Conservation (phyloP, 352 stramenopile species). For the Pythium dissimile region DNA sequence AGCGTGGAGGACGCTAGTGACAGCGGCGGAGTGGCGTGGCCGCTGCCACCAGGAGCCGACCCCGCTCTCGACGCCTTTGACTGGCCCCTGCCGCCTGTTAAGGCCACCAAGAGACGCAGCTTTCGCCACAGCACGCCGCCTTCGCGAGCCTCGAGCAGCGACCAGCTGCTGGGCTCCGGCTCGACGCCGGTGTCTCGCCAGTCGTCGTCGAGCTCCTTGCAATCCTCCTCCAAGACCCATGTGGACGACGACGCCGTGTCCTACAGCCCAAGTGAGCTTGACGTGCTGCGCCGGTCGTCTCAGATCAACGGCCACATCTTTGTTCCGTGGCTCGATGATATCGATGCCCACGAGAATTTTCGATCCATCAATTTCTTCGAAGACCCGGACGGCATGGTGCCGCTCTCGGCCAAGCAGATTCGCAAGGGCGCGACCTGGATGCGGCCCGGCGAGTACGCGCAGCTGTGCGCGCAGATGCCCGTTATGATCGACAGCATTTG, state of each 20-base stretch:
- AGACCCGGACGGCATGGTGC: constrained; percentile 67
- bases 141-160: constrained; percentile 14
- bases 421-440: constrained; percentile 62
- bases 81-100: constrained; percentile 15
- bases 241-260: not conserved
- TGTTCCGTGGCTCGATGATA: constrained; percentile 72
- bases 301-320: constrained; percentile 84
- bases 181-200: not conserved
- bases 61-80: constrained; percentile 6
- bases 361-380: constrained; percentile 43
- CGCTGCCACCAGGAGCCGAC: constrained; percentile 8
- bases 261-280: constrained; percentile 64
- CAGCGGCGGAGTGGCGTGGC: constrained; percentile 8
- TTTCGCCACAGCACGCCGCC: constrained; percentile 1
- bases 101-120: constrained; percentile 6
- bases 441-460: constrained; percentile 57
- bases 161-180: not conserved
- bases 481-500: constrained; percentile 76
- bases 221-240: not conserved
- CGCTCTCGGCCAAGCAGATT: constrained; percentile 65
- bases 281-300: constrained; percentile 78
- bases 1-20: not conserved
- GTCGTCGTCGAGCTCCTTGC: not conserved
- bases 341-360: constrained; percentile 62
- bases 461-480: constrained; percentile 39